Evolutionary conservation across 768 basidiomycete species (phyloP), one percentile per base, ranked within the genome.

Genomic region (Agaricus bisporus): DNA sequence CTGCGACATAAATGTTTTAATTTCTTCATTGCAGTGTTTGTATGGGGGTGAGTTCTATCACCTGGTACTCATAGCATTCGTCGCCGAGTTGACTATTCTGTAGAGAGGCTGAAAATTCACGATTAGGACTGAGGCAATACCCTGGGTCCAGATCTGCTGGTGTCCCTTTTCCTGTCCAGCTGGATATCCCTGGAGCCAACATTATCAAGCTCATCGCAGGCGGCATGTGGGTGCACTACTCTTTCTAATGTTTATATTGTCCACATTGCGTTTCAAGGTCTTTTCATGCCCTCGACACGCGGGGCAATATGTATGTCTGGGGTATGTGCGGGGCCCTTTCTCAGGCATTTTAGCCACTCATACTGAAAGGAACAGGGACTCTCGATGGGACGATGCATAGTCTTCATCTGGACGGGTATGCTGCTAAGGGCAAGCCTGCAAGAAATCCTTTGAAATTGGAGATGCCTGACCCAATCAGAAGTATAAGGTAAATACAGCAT

Each of bases 201-300:
- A 78, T 93, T 51, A 88, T 94, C 37, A 80, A 73, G 56, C 71
- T 95, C 39, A 78, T 81, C 38, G 88, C 91, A 0, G 86, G 89
- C 17, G 93, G 93, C 63, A 92, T 88, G 91, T 89, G 61, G 58
- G 82, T 68, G 5, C 37, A 38, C 29, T 15, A 48, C 10, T 44
- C 45, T 41, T 41, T 44, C 18, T 15, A 44, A 20, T 46, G 37
- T 32, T 56, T 48, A 22, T 28, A 44, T 46, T 47, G 43, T 55
- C 45, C 38, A 45, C 39, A 49, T 14, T 25, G 49, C 14, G 18
- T 22, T 14, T 18, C 55, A 11, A 93, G 90, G 90, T 89, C 85
- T 29, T 95, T 92, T 67, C 86, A 92, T 61, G 91, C 89, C 2
- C 69, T 95, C 38, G 88, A 93, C 66, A 83, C 88, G 1, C 66